Base-by-base conservation (phyloP, 148 eudicot species). In the Salicornia ramosissima region DNA sequence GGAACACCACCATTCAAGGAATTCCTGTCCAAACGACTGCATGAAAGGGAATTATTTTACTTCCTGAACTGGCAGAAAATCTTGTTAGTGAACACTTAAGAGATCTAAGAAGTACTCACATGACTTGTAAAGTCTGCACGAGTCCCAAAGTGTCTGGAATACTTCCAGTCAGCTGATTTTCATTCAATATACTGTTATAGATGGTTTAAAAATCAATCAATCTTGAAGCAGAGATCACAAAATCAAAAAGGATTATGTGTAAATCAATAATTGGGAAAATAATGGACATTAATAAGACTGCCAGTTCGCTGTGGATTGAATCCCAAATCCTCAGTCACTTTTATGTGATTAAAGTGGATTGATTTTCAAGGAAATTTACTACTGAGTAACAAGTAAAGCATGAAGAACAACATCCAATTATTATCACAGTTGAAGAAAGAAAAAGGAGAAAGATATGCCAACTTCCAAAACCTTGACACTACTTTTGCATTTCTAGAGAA, bases 21-120 rank as follows among this genome's bases (percentile, higher is more conserved):
- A 74, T 78, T 78, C 45, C 40, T 51, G 65, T 78, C 81, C 77
- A 78, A 68, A 64, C 81, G 81, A 64, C 81, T 78, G 63, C 74
- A 72, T 54, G 19, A 56, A 72, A 21, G 43, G 33, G 34, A 63
- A 68, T 43, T 43, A 15, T 68, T 46, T n/a, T n/a, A 53, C 43
- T 10, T 43, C 40, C 40, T 25, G 43, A 56, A 51, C 9, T 26
- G 25, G 25, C 16, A 24, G 26, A 55, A 64, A 12, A 12, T 11
- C 21, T 29, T 25, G n/a, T 25, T 2, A 28, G 21, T n/a, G n/a
- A n/a, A n/a, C 18, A 64, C 12, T 26, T 29, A 10, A 28, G 36
- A 40, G 21, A 63, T 40, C 30, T 63, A 63, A 63, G 33, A 73
- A 14, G 33, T 39, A 65, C 81, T 78, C 64, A 78, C 81, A 78